phyloP scores from a whole-genome alignment of 202 grass and related monocot genomes.

The Thinopyrum obtusiflorum region DNA sequence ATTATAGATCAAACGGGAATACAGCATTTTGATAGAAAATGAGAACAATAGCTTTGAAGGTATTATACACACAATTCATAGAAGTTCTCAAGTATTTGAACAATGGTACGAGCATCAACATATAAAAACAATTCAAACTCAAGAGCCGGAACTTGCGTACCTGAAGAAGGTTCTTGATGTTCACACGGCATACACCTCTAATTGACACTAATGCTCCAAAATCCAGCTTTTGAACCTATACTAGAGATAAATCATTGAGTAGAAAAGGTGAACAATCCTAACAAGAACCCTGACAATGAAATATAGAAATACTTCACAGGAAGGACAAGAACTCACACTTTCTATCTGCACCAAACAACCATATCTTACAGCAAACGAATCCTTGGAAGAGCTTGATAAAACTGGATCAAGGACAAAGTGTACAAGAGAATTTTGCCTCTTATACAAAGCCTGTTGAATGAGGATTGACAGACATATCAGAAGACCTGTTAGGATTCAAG shows the following conservation, averaged over 20 bases:
- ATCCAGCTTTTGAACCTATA: conserved; percentile 79
- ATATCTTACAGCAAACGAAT: conserved; percentile 79
- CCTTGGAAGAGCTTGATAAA: conserved; percentile 49
- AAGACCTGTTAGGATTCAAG: conserved; percentile 40
- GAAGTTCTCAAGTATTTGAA: conserved; percentile 1
- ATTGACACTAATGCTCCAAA: conserved; percentile 83
- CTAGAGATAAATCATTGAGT: conserved; percentile 38
- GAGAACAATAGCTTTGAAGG: not conserved
- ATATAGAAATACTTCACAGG: not conserved
- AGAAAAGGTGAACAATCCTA: conserved; percentile 24
- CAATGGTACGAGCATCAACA: conserved; percentile 14
- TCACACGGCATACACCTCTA: conserved; percentile 83
- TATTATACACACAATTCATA: not conserved
- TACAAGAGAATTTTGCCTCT: conserved; percentile 73
- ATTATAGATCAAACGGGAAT: not conserved
- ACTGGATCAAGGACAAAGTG: conserved; percentile 90
- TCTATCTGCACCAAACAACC: conserved; percentile 88
- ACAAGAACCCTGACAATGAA: conserved; percentile 20
- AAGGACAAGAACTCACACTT: conserved; percentile 63
- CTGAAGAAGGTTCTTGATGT: conserved; percentile 75
- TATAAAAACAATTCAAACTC: conserved; percentile 9
- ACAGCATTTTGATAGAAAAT: not conserved
- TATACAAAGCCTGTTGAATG: conserved; percentile 55
- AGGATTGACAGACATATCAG: conserved; percentile 17
- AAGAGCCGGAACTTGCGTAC: conserved; percentile 25